These are phyloP conservation scores for Scytalidium sp. DNA, from an alignment of 2,329 filamentous ascomycete species.

Conservation along the genomic window DNA sequence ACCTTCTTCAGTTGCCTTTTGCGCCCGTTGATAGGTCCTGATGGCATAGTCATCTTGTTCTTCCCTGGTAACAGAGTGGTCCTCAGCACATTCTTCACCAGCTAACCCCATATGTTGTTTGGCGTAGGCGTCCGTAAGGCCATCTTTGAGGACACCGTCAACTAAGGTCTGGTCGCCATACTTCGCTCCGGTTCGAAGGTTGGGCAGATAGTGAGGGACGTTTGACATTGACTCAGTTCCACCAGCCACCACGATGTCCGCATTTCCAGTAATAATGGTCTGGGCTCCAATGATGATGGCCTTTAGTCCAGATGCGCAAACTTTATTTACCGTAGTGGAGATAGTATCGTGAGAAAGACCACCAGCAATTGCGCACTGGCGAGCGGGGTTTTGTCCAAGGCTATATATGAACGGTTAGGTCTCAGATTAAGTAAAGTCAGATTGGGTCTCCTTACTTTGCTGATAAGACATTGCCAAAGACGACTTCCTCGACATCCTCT, in stretches of 20 bases:
- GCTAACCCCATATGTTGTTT: conserved; percentile 96
- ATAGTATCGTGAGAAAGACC: conserved; percentile 78
- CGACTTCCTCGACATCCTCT: conserved; percentile 90
- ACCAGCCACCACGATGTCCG: conserved; percentile 87
- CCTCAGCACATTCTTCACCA: conserved; percentile 85
- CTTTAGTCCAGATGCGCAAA: conserved; percentile 94
- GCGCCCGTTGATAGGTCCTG: conserved; percentile 88
- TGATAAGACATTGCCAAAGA: conserved; percentile 96
- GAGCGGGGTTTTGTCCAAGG: conserved; percentile 92
- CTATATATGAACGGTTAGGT: conserved; percentile 41
- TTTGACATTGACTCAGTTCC: conserved; percentile 99
- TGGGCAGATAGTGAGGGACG: conserved; percentile 90
- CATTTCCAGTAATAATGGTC: conserved; percentile 96
- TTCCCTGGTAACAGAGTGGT: conserved; percentile 78
- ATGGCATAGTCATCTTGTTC: conserved; percentile 96
- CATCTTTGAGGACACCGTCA: conserved; percentile 91
- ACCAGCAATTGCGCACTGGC: conserved; percentile 87
- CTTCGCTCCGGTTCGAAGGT: conserved; percentile 82
- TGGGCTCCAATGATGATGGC: conserved; percentile 92
- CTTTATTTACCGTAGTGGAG: conserved; percentile 97
- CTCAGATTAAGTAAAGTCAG: background rate
- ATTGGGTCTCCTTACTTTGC: conserved; percentile 66
- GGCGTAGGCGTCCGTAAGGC: conserved; percentile 85
- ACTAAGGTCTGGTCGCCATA: conserved; percentile 88
- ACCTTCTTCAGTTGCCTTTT: conserved; percentile 77